Conservation (phyloP, 257 asterid genomes). For the Primulina eburnea region DNA sequence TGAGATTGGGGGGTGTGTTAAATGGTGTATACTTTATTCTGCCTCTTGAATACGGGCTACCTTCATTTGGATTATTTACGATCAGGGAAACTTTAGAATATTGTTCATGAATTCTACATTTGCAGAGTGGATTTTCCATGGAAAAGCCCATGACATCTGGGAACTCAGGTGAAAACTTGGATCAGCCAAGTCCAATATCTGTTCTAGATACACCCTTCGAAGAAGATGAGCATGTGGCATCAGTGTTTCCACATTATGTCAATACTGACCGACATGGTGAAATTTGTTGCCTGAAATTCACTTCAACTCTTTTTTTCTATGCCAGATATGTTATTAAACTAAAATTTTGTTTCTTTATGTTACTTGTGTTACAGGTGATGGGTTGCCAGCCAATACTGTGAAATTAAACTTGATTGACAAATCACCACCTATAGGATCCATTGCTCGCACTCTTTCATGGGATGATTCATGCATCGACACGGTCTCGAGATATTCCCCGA, state of each 20-base stretch:
- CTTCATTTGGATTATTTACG: neutral
- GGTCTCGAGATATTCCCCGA: slow-evolving; percentile 54
- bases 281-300: slow-evolving; percentile 1
- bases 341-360: slow-evolving; percentile 11
- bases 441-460: slow-evolving; percentile 73
- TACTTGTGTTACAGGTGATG: slow-evolving; percentile 45
- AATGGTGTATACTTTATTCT: neutral
- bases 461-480: slow-evolving; percentile 60
- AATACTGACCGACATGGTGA: slow-evolving; percentile 52
- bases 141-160: slow-evolving; percentile 38
- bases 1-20: neutral
- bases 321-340: neutral
- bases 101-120: slow-evolving; percentile 17
- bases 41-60: neutral
- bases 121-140: slow-evolving; percentile 44
- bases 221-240: slow-evolving; percentile 47
- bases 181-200: slow-evolving; percentile 92
- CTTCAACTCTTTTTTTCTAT: neutral
- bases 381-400: slow-evolving; percentile 37
- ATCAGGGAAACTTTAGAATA: slow-evolving; percentile 4
- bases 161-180: slow-evolving; percentile 62
- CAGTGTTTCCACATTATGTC: slow-evolving; percentile 37
- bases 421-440: slow-evolving; percentile 95
- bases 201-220: slow-evolving; percentile 72
- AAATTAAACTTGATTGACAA: slow-evolving; percentile 77